Evolutionary conservation across 1,139 yeast species (phyloP).

Genomic region (Suhomyces bokatorum): DNA sequence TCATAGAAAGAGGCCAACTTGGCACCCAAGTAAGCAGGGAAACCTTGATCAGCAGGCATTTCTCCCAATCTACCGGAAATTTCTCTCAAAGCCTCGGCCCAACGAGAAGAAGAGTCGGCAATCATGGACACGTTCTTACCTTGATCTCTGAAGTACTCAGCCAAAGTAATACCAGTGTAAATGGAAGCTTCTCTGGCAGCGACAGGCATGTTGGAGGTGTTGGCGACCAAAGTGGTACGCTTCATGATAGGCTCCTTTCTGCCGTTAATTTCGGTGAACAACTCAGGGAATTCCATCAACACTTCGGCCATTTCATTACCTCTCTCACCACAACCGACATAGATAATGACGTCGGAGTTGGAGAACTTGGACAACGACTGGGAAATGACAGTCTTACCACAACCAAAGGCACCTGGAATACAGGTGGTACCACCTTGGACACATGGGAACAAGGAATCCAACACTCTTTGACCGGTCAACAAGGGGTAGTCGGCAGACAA

Average conservation of each 20-base stretch:
- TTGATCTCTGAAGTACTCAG: slow-evolving; percentile 99
- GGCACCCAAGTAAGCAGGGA: slow-evolving; percentile 99
- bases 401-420: slow-evolving; percentile 99
- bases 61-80: slow-evolving; percentile 99
- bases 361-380: slow-evolving; percentile 96
- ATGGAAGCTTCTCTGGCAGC: slow-evolving; percentile 99
- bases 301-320: slow-evolving; percentile 97
- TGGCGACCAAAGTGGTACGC: slow-evolving; percentile 97
- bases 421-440: slow-evolving; percentile 99
- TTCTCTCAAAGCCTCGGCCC: slow-evolving; percentile 99
- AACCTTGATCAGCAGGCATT: slow-evolving; percentile 99
- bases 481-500: slow-evolving; percentile 91
- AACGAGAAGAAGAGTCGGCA: slow-evolving; percentile 99
- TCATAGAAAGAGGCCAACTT: slow-evolving; percentile 98
- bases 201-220: slow-evolving; percentile 99
- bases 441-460: slow-evolving; percentile 96
- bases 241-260: slow-evolving; percentile 98
- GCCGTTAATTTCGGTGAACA: slow-evolving; percentile 86
- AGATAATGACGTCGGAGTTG: slow-evolving; percentile 92
- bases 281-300: slow-evolving; percentile 98
- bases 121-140: slow-evolving; percentile 99
- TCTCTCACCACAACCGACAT: slow-evolving; percentile 64
- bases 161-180: slow-evolving; percentile 96
- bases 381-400: slow-evolving; percentile 98
- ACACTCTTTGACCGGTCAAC: slow-evolving; percentile 97